Base-by-base conservation (phyloP, 257 asterid species). In the Petunia axillaris region DNA sequence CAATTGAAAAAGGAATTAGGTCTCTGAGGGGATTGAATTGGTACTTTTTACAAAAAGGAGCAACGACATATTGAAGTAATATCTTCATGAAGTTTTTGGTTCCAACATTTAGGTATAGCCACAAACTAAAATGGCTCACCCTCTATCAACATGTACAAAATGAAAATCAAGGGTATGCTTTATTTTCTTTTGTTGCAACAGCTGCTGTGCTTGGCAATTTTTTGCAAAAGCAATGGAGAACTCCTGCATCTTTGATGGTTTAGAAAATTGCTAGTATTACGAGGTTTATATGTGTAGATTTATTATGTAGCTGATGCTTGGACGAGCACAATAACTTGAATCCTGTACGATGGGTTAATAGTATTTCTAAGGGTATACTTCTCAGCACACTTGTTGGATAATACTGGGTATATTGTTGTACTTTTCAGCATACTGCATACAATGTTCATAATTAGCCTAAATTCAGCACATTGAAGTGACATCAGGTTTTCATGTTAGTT, bases 1-100 rank as follows among this genome's bases (percentile, higher is more conserved):
- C 91, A 89, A 73, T 81, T 95, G 85, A 95, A 91, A 77, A 91
- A 79, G 91, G 98, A 93, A 78, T 85, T 95, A 78, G 99, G 98
- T 75, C 93, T 95, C 6, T 94, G 65, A 85, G 44, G 79, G 52
- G 36, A 70, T 41, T 11, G 16, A 16, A 57, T 65, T 25, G 64
- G 15, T 64, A 48, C 64, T 50, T 8, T 10, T 63, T 77, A 52
- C 39, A 11, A 35, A 39, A 43, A 60, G 40, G 68, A 14, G 6
- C 46, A 35, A 13, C 13, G 59, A 3, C 11, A 36, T 50, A 73
- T 50, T 35, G 44, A 48, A 10, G 57, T 25, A 2, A 25, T 62
- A 73, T 50, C 4, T 11, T 10, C 57, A 8, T 52, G 57, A 52
- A 2, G 57, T 52, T 73, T 48, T 50, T 50, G 62, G 62, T 50